Conservation (phyloP, 306 rosid species). For the Hippophae tibetana region DNA sequence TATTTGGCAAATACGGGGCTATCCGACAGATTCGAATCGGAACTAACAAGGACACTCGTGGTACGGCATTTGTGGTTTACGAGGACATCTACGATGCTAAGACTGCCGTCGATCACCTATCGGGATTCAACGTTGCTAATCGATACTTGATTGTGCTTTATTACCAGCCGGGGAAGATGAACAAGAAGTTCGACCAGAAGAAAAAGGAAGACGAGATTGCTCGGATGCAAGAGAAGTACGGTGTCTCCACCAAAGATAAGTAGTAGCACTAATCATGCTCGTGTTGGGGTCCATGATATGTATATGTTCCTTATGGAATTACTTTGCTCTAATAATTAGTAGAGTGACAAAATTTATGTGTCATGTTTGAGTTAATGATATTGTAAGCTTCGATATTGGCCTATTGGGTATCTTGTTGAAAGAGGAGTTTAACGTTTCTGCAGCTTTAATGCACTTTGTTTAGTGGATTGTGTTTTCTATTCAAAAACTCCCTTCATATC, state of each 20-base stretch:
- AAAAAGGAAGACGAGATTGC: slow-evolving; percentile 92
- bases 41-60: slow-evolving; percentile 86
- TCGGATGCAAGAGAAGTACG: slow-evolving; percentile 80
- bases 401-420: too few relatives aligned
- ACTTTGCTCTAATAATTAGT: too few relatives aligned
- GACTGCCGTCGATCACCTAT: slow-evolving; percentile 92
- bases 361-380: too few relatives aligned
- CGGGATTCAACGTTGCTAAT: slow-evolving; percentile 92
- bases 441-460: too few relatives aligned
- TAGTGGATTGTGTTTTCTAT: too few relatives aligned
- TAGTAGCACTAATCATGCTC: slow-evolving; percentile 1
- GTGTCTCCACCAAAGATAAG: slow-evolving; percentile 87
- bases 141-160: slow-evolving; percentile 85
- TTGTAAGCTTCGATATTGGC: too few relatives aligned
- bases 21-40: slow-evolving; percentile 94
- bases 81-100: slow-evolving; percentile 98
- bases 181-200: slow-evolving; percentile 83
- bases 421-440: too few relatives aligned
- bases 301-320: too few relatives aligned
- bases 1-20: slow-evolving; percentile 94
- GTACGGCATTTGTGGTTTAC: slow-evolving; percentile 94
- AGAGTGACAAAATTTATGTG: too few relatives aligned
- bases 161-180: slow-evolving; percentile 96
- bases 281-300: too few relatives aligned
- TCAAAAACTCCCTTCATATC: too few relatives aligned